A percentile compares a stretch with the other conserved stretches of the same genome.
Conservation (phyloP, 345 rosid species). For the Eucalyptus sideroxylon region DNA sequence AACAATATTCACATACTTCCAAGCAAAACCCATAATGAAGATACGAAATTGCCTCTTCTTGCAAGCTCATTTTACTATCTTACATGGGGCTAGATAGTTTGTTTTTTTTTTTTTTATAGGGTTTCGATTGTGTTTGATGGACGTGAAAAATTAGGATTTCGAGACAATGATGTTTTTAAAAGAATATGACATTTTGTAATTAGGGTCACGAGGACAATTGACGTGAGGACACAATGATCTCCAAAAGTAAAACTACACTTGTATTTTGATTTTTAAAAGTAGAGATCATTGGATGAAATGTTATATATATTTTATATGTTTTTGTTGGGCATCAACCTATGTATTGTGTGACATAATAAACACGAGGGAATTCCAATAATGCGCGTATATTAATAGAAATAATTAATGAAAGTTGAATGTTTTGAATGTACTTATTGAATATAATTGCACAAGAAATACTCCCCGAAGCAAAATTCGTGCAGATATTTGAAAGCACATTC, state of each 20-base stretch:
- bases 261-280: neutral
- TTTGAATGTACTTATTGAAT: neutral
- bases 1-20: neutral
- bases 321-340: neutral
- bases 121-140: neutral
- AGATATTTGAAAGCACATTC: neutral
- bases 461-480: neutral
- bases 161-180: neutral
- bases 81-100: neutral
- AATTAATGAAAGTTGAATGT: neutral
- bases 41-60: neutral
- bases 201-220: neutral
- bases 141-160: neutral
- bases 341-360: neutral
- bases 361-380: accelerated
- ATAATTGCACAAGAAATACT: neutral
- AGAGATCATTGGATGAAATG: neutral
- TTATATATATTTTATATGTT: neutral
- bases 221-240: neutral
- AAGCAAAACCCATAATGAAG: neutral
- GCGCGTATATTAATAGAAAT: neutral
- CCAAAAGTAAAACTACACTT: neutral
- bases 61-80: neutral
- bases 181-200: neutral
- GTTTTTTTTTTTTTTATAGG: neutral